Conservation (phyloP, 805 yeast genomes). For the Clavispora phyllophila region DNA sequence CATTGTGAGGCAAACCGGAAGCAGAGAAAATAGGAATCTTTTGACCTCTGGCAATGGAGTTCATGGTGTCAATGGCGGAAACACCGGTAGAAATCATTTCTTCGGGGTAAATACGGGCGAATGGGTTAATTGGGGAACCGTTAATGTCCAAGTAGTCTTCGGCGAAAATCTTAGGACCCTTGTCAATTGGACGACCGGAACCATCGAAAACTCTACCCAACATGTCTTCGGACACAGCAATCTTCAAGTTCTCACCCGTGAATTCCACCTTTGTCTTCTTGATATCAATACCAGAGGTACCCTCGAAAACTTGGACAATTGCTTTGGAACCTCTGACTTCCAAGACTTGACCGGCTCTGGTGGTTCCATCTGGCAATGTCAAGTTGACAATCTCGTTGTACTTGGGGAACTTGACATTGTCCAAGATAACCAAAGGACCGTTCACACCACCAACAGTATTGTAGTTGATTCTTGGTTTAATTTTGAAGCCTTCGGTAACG, state of each 20-base stretch:
- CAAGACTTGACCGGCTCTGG: conserved; percentile 95
- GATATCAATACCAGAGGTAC: conserved; percentile 98
- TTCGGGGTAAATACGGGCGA: conserved; percentile 97
- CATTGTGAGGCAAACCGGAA: conserved; percentile 98
- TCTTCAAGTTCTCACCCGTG: conserved; percentile 89
- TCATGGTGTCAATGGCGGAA: conserved; percentile 98
- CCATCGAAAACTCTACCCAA: conserved; percentile 98
- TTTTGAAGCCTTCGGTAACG: conserved; percentile 83
- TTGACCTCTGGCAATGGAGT: conserved; percentile 99
- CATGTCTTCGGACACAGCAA: conserved; percentile 95
- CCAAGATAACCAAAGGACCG: conserved; percentile 86
- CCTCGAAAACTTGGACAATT: conserved; percentile 97
- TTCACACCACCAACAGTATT: conserved; percentile 98
- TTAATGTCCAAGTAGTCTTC: conserved; percentile 98
- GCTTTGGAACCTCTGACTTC: conserved; percentile 98
- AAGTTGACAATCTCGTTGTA: conserved; percentile 95
- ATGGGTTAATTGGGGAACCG: conserved; percentile 98
- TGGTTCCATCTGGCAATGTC: conserved; percentile 92
- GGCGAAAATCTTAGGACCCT: conserved; percentile 97
- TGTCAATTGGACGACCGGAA: conserved; percentile 96
- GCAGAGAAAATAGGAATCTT: conserved; percentile 99
- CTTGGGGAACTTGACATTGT: conserved; percentile 51
- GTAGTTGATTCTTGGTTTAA: conserved; percentile 86
- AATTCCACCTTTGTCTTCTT: conserved; percentile 96
- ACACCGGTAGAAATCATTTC: conserved; percentile 99